phyloP scores from a whole-genome alignment of 2,329 filamentous ascomycete genomes.

The Sporothrix curviconia region DNA sequence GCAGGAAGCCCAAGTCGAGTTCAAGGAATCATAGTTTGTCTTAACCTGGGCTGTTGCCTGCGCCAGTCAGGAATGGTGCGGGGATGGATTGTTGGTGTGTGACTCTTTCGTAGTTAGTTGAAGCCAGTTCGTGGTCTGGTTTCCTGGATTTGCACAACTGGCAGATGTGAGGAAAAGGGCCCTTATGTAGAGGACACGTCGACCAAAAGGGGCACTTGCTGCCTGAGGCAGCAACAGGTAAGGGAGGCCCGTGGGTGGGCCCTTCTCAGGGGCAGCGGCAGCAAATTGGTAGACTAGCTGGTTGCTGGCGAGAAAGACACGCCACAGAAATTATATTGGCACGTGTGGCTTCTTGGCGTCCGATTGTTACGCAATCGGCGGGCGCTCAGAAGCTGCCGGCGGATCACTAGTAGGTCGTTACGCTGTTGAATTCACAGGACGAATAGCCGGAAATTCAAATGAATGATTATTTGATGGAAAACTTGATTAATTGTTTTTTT shows the following conservation, averaged over 20 bases:
- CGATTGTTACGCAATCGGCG: too few relatives aligned
- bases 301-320: too few relatives aligned
- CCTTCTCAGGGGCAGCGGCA: background rate
- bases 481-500: too few relatives aligned
- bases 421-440: too few relatives aligned
- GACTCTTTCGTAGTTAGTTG: slow-evolving; percentile 5
- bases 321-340: slow-evolving; percentile 14
- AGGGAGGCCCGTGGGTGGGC: slow-evolving; percentile 9
- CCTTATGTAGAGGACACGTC: slow-evolving; percentile 23
- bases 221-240: slow-evolving; percentile 18
- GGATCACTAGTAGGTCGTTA: too few relatives aligned
- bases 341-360: too few relatives aligned
- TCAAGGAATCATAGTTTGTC: slow-evolving; percentile 6
- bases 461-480: too few relatives aligned
- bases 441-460: too few relatives aligned
- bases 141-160: background rate
- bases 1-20: background rate
- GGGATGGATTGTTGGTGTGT: background rate
- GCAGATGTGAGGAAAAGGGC: background rate
- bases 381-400: too few relatives aligned
- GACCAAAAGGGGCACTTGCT: slow-evolving; percentile 3
- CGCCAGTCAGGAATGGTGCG: background rate
- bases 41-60: slow-evolving; percentile 15
- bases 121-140: background rate
- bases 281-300: slow-evolving; percentile 7